A percentile compares a stretch with the other conserved stretches of the same genome.
Evolutionary conservation across 768 basidiomycete species (phyloP).

Genomic region (Rossbeevera mucosa): DNA sequence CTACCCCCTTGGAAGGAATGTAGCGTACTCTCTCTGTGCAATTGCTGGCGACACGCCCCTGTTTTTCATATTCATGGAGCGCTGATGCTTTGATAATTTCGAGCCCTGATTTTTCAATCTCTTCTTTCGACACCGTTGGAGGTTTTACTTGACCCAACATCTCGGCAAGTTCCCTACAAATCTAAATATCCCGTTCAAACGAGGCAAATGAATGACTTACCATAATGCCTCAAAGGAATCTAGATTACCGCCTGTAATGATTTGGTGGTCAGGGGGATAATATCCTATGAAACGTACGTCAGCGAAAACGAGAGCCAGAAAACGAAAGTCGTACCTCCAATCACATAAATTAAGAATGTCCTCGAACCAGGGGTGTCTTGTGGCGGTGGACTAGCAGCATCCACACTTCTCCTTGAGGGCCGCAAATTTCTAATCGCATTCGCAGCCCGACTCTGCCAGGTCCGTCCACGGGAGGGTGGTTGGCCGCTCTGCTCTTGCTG

Average conservation of each 20-base stretch:
- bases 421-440: conserved; percentile 56
- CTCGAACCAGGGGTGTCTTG: conserved; percentile 31
- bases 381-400: conserved; percentile 19
- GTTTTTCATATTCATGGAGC: conserved; percentile 51
- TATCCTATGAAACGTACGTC: conserved; percentile 52
- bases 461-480: conserved; percentile 32
- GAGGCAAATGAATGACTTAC: conserved; percentile 38
- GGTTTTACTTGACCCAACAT: conserved; percentile 79
- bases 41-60: conserved; percentile 66
- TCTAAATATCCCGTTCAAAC: neutral
- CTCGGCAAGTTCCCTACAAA: conserved; percentile 70
- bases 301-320: neutral
- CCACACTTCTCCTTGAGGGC: conserved; percentile 30
- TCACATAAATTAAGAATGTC: conserved; percentile 89
- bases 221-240: conserved; percentile 79
- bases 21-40: conserved; percentile 71
- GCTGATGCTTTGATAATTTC: conserved; percentile 59
- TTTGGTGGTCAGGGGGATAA: conserved; percentile 85
- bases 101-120: conserved; percentile 81
- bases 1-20: neutral
- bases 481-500: conserved; percentile 15
- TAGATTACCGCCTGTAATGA: conserved; percentile 74
- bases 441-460: conserved; percentile 62
- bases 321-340: conserved; percentile 52
- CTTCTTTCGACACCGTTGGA: conserved; percentile 75